phyloP scores from a whole-genome alignment of 1,284 basidiomycete species.

The Puccinia triticina region DNA sequence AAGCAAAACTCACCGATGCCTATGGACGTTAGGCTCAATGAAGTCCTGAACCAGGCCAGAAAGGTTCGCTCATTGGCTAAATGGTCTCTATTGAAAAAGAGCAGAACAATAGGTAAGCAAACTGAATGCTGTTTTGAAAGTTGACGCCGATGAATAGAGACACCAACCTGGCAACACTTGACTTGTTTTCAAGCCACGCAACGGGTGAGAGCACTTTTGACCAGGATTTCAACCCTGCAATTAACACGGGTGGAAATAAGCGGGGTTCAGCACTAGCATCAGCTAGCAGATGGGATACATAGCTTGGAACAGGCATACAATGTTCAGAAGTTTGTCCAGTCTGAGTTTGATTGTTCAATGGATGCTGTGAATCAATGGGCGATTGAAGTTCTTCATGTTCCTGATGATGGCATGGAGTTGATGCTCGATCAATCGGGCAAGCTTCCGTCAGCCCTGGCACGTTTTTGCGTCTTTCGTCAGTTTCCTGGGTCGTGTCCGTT shows the following conservation, averaged over 20 bases:
- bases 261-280: background rate
- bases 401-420: background rate
- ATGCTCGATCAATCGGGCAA: background rate
- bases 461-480: background rate
- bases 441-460: background rate
- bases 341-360: background rate
- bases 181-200: constrained; percentile 43
- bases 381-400: constrained; percentile 8
- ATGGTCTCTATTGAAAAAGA: constrained; percentile 65
- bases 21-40: constrained; percentile 65
- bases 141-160: background rate
- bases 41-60: constrained; percentile 67
- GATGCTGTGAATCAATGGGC: background rate
- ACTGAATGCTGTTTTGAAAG: background rate
- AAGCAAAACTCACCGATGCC: constrained; percentile 65
- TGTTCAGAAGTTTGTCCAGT: background rate
- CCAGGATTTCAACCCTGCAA: constrained; percentile 18
- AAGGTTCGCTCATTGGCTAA: constrained; percentile 68
- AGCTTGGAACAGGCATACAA: constrained; percentile 4
- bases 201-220: constrained; percentile 28
- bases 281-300: background rate
- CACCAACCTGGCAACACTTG: constrained; percentile 42
- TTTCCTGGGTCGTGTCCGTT: background rate
- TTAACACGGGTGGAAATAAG: background rate
- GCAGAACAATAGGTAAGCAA: background rate